These are phyloP conservation scores for Graphilbum sp. DNA, from an alignment of 2,329 filamentous ascomycete genomes.

Conservation along the genomic window DNA sequence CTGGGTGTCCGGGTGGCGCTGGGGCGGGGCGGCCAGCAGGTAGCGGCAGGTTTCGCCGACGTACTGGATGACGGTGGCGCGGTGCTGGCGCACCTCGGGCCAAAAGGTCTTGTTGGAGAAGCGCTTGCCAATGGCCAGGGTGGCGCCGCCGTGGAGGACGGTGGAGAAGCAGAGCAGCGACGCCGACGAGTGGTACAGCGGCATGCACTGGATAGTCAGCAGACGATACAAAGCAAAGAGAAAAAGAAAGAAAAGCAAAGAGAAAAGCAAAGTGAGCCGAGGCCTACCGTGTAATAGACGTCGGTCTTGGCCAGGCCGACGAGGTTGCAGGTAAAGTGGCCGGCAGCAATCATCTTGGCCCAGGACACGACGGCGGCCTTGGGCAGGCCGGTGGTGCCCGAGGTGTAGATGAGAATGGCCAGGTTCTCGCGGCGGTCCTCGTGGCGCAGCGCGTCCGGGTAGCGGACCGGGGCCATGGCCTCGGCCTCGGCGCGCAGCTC, in stretches of 20 bases:
- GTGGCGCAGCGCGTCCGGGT: conserved; percentile 38
- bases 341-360: conserved; percentile 42
- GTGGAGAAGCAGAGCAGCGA: conserved; percentile 50
- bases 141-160: conserved; percentile 42
- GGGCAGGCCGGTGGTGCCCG: conserved; percentile 70
- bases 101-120: conserved; percentile 69
- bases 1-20: conserved; percentile 45
- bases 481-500: conserved; percentile 38
- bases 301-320: conserved; percentile 45
- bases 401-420: conserved; percentile 68
- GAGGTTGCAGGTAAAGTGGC: conserved; percentile 35
- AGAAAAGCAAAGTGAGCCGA: too few relatives aligned
- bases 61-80: conserved; percentile 69
- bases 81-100: conserved; percentile 52
- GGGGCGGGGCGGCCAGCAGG: conserved; percentile 49
- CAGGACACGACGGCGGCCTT: conserved; percentile 67
- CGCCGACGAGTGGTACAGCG: conserved; percentile 74
- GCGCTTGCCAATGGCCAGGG: conserved; percentile 56
- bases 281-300: conserved; percentile 62
- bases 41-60: conserved; percentile 81
- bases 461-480: conserved; percentile 33
- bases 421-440: conserved; percentile 37
- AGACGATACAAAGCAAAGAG: too few relatives aligned
- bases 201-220: conserved; percentile 52
- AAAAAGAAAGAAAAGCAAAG: too few relatives aligned